Evolutionary conservation across 352 stramenopile species (phyloP).

Genomic region (Pythium sukuiense): DNA sequence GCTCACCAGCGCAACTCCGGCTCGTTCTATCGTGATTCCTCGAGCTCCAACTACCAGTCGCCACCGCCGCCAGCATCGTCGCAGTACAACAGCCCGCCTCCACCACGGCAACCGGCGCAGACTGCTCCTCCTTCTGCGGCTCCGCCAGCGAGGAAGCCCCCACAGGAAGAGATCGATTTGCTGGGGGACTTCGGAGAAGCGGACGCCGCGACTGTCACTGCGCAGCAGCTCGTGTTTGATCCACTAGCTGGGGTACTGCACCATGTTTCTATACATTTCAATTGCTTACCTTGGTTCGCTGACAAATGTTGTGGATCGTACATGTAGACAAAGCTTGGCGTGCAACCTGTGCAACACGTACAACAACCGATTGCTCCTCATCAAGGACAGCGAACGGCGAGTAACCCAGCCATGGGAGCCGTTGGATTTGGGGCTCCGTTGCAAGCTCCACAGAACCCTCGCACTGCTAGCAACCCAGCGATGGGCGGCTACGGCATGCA

Average conservation of each 20-base stretch:
- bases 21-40: conserved; percentile 11
- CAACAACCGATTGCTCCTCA: conserved; percentile 21
- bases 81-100: conserved; percentile 8
- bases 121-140: conserved; percentile 18
- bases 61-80: conserved; percentile 2
- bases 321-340: conserved; percentile 13
- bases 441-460: conserved; percentile 13
- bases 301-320: background rate
- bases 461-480: conserved; percentile 32
- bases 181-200: conserved; percentile 62
- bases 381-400: conserved; percentile 22
- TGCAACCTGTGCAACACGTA: conserved; percentile 16
- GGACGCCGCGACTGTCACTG: conserved; percentile 57
- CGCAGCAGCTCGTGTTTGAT: conserved; percentile 74
- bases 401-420: conserved; percentile 15
- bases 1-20: conserved; percentile 26
- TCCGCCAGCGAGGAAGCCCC: conserved; percentile 12
- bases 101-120: conserved; percentile 5
- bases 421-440: background rate
- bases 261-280: background rate
- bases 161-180: conserved; percentile 74
- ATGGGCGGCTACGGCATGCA: conserved; percentile 18
- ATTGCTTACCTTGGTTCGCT: background rate
- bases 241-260: conserved; percentile 57
- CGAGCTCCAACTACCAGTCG: conserved; percentile 13